These are phyloP conservation scores for Phytophthora multivora DNA, from an alignment of 352 stramenopile genomes.

Conservation along the genomic window DNA sequence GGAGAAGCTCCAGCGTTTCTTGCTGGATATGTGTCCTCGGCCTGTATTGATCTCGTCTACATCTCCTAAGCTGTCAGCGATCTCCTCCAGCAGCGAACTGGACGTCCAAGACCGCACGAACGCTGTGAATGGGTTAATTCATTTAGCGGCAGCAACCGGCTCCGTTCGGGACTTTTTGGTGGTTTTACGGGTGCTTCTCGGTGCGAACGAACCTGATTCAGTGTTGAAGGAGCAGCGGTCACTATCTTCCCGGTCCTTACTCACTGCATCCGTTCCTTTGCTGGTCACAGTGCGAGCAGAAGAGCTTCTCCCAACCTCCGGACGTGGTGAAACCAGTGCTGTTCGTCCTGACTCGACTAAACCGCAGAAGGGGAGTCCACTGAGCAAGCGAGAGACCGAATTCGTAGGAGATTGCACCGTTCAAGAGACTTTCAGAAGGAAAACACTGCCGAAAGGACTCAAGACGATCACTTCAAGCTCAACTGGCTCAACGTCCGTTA, in stretches of 20 bases:
- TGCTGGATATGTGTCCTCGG: constrained; percentile 49
- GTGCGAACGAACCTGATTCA: constrained; percentile 26
- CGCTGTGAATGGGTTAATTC: constrained; percentile 59
- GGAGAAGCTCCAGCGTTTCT: constrained; percentile 49
- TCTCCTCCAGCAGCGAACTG: constrained; percentile 28
- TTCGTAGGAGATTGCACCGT: constrained; percentile 16
- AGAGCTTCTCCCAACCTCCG: constrained; percentile 16
- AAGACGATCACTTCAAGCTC: constrained; percentile 24
- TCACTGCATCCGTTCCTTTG: constrained; percentile 37
- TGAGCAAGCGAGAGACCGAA: constrained; percentile 26
- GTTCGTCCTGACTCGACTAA: constrained; percentile 14
- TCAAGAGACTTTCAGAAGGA: constrained; percentile 36
- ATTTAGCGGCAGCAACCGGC: constrained; percentile 53
- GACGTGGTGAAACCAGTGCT: not conserved
- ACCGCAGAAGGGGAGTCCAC: constrained; percentile 1
- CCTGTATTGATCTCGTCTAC: constrained; percentile 12
- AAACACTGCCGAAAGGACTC: constrained; percentile 37
- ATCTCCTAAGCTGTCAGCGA: constrained; percentile 42
- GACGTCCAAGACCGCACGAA: constrained; percentile 49
- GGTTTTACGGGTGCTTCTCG: constrained; percentile 59
- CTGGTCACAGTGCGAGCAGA: constrained; percentile 23
- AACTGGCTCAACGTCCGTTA: constrained; percentile 15
- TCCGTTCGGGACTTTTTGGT: constrained; percentile 65
- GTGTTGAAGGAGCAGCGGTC: constrained; percentile 28
- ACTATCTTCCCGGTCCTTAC: constrained; percentile 23